Evolutionary conservation across 1,284 basidiomycete species (phyloP).

Genomic region (Cronartium quercuum): DNA sequence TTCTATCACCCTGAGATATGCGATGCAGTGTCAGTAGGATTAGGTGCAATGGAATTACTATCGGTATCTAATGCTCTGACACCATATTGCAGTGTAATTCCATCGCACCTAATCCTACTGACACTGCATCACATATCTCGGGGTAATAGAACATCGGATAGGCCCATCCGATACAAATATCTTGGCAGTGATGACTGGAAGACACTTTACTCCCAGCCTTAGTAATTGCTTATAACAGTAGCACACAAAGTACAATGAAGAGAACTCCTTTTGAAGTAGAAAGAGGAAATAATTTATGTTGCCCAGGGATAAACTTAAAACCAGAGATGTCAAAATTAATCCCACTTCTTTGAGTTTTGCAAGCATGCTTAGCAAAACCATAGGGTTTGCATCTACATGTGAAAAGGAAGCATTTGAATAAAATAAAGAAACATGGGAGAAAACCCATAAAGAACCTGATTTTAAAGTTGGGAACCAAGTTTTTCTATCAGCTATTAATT

Average conservation of each 20-base stretch:
- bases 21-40: no score
- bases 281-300: not conserved
- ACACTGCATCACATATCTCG: no score
- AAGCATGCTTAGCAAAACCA: not conserved
- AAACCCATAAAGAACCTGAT: not conserved
- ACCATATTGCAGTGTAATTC: no score
- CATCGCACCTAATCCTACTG: no score
- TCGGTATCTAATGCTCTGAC: no score
- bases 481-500: not conserved
- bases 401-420: not conserved
- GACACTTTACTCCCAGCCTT: not conserved
- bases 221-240: conserved; percentile 5
- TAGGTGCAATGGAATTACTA: no score
- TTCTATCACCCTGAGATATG: no score
- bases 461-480: not conserved
- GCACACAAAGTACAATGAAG: no score
- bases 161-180: no score
- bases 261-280: not conserved
- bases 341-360: not conserved
- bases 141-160: no score
- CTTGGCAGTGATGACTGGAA: no score
- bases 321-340: not conserved
- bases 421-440: no score
- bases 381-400: not conserved
- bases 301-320: not conserved